Conservation (phyloP, 352 stramenopile genomes). For the Pythium brassicae region DNA sequence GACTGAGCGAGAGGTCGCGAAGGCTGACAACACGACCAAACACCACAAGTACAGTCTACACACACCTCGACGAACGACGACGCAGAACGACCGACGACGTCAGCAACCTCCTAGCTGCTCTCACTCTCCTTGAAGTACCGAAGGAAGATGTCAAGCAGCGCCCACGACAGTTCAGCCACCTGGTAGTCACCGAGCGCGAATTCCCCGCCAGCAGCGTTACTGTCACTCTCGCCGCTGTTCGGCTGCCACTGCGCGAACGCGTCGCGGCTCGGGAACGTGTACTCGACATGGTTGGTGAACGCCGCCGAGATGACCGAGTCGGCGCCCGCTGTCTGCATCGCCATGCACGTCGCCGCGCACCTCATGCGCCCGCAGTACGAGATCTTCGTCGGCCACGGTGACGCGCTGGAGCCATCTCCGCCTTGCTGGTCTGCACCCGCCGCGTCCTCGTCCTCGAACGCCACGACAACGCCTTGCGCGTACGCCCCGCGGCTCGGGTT, state of each 20-base stretch:
- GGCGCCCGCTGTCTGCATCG: conserved; percentile 32
- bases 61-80: too few species aligned
- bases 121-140: conserved; percentile 10
- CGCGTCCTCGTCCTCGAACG: conserved; percentile 20
- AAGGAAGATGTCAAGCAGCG: conserved; percentile 17
- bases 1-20: not conserved
- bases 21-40: not conserved
- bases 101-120: not conserved
- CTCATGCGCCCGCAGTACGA: conserved; percentile 45
- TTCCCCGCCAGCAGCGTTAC: not conserved
- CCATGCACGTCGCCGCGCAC: conserved; percentile 53
- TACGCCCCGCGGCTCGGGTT: conserved; percentile 34
- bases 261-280: conserved; percentile 33
- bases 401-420: too few species aligned
- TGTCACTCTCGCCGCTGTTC: not conserved
- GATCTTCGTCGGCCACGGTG: conserved; percentile 33
- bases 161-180: conserved; percentile 7
- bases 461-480: conserved; percentile 39
- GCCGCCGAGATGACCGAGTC: conserved; percentile 42
- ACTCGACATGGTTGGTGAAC: conserved; percentile 42
- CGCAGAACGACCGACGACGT: not conserved
- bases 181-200: conserved; percentile 7
- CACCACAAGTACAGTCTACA: not conserved
- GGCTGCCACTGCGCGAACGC: conserved; percentile 36
- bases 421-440: too few species aligned